A percentile compares a stretch with the other conserved stretches of the same genome.
phyloP scores from a whole-genome alignment of 2,329 filamentous ascomycete species.

The Scortechinia acanthostroma region DNA sequence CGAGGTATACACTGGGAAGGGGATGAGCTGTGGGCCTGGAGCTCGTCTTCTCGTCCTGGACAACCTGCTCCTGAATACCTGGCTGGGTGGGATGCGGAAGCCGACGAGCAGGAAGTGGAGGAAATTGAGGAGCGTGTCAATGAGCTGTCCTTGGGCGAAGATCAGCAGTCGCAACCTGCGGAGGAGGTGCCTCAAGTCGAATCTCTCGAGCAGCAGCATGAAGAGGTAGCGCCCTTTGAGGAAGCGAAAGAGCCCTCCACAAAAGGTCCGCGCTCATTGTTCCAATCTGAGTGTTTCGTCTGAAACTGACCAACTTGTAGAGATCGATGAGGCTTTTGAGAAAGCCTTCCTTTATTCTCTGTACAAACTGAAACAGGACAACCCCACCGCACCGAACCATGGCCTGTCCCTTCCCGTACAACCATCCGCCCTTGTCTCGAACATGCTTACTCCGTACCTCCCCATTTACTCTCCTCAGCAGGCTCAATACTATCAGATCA shows the following conservation, averaged over 20 bases:
- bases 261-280: constrained; percentile 29
- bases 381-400: constrained; percentile 38
- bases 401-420: constrained; percentile 55
- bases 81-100: constrained; percentile 36
- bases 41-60: constrained; percentile 40
- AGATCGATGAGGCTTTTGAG: constrained; percentile 60
- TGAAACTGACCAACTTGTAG: too few relatives aligned
- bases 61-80: constrained; percentile 40
- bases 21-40: constrained; percentile 65
- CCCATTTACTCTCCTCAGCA: constrained; percentile 47
- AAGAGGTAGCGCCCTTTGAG: constrained; percentile 18
- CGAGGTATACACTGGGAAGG: constrained; percentile 61
- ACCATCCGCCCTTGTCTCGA: constrained; percentile 55
- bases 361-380: constrained; percentile 47
- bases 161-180: constrained; percentile 5
- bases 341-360: constrained; percentile 59
- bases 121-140: constrained; percentile 4
- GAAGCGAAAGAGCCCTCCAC: constrained; percentile 44
- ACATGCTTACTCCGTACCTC: constrained; percentile 59
- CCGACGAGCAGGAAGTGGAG: constrained; percentile 10
- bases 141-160: neutral
- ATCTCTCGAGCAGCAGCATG: constrained; percentile 14
- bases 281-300: neutral
- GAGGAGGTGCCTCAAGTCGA: constrained; percentile 5
- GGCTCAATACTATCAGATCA: constrained; percentile 53